Evolutionary conservation across 2,329 filamentous ascomycete species (phyloP).

Genomic region (Cyanodermella asteris): DNA sequence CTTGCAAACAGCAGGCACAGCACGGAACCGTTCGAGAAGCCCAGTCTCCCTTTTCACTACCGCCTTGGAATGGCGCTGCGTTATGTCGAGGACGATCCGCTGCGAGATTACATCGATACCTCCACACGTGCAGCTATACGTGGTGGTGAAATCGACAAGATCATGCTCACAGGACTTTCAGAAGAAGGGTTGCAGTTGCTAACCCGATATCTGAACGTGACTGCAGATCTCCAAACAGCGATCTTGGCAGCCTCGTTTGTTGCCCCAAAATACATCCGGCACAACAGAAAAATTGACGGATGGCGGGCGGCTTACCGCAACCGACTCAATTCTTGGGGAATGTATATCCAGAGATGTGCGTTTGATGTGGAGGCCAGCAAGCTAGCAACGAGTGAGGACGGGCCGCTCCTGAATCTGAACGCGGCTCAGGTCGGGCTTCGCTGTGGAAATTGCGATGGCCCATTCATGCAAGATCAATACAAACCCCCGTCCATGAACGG

Average conservation of each 20-base stretch:
- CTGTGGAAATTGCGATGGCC: constrained; percentile 37
- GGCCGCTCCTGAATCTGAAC: constrained; percentile 25
- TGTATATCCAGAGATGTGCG: constrained; percentile 34
- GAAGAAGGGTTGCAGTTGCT: constrained; percentile 37
- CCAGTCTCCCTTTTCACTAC: constrained; percentile 35
- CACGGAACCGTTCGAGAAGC: too few relatives aligned
- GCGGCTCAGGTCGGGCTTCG: constrained; percentile 33
- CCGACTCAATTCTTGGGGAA: constrained; percentile 38
- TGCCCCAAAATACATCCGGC: constrained; percentile 35
- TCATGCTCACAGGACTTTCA: constrained; percentile 38
- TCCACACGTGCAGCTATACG: constrained; percentile 27
- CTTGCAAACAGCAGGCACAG: constrained; percentile 17
- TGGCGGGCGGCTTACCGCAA: constrained; percentile 41
- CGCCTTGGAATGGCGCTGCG: constrained; percentile 39
- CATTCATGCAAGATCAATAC: constrained; percentile 26
- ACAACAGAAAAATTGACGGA: constrained; percentile 31
- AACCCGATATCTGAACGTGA: constrained; percentile 35
- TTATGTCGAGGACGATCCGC: constrained; percentile 23
- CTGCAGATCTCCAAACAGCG: constrained; percentile 39
- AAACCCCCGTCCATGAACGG: constrained; percentile 10
- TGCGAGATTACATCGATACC: constrained; percentile 31
- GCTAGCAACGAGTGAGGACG: constrained; percentile 26
- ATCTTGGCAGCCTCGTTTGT: constrained; percentile 37
- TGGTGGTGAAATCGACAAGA: constrained; percentile 37
- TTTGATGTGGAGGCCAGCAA: constrained; percentile 37